These are phyloP conservation scores for Aurifilum marmelostoma DNA, from an alignment of 2,329 filamentous ascomycete species.

Conservation along the genomic window DNA sequence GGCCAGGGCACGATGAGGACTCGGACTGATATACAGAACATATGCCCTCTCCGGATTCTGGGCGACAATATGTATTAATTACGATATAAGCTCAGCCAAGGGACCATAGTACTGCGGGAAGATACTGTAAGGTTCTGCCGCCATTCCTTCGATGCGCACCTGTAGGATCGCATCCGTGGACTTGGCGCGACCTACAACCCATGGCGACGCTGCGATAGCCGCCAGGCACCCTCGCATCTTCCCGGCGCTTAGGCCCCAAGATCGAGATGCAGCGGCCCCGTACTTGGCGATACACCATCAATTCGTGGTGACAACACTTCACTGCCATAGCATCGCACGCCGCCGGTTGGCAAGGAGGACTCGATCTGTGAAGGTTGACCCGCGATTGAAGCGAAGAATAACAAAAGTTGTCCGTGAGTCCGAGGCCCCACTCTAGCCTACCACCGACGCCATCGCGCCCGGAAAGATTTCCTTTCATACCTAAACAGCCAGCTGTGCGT, in stretches of 20 bases:
- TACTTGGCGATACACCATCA: background rate
- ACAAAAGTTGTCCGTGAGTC: background rate
- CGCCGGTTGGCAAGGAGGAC: background rate
- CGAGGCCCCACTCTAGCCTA: background rate
- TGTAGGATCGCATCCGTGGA: background rate
- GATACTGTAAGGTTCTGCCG: background rate
- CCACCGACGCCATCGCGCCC: background rate
- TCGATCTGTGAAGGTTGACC: background rate
- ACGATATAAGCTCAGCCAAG: background rate
- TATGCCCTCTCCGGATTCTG: background rate
- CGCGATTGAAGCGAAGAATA: background rate
- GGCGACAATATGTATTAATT: background rate
- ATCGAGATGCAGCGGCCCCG: background rate
- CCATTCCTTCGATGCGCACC: background rate
- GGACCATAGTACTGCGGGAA: too few relatives aligned
- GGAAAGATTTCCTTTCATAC: background rate
- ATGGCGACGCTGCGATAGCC: background rate
- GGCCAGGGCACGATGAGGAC: constrained; percentile 64
- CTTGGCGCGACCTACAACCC: background rate
- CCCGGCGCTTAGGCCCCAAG: background rate
- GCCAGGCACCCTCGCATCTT: background rate
- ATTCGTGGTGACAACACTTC: background rate
- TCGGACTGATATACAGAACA: constrained; percentile 22
- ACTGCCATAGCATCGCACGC: background rate
- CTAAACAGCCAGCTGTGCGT: background rate